Conservation (phyloP, 768 basidiomycete species). For the Suillus luteus region DNA sequence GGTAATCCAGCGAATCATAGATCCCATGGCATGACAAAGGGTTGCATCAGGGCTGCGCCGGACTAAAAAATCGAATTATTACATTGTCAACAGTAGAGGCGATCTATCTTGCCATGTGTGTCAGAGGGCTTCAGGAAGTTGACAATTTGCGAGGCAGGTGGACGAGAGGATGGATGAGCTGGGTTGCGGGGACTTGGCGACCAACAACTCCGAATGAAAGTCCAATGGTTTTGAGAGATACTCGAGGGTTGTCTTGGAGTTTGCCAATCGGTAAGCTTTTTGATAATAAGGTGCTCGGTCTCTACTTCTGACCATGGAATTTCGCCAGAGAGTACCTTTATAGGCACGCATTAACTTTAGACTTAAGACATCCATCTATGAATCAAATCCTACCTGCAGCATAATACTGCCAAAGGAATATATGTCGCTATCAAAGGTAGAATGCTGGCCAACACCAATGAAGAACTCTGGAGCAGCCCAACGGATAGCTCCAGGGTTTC, state of each 20-base stretch:
- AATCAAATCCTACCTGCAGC: slow-evolving; percentile 20
- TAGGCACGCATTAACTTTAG: not conserved
- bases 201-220: not conserved
- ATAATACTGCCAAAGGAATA: slow-evolving; percentile 33
- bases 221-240: not conserved
- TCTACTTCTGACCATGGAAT: not conserved
- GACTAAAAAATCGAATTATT: not conserved
- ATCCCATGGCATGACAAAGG: not conserved
- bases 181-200: not conserved
- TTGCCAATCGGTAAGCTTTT: not conserved
- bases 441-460: not conserved
- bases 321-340: not conserved
- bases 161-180: not conserved
- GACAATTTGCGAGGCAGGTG: not conserved
- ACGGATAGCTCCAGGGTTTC: slow-evolving; percentile 41
- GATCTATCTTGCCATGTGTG: not conserved
- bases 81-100: not conserved
- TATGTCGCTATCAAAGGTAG: slow-evolving; percentile 12
- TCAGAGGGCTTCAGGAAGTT: not conserved
- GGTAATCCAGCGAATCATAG: not conserved
- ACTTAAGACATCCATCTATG: not conserved
- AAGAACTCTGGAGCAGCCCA: slow-evolving; percentile 51
- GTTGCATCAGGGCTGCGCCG: not conserved
- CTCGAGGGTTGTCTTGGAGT: not conserved
- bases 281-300: not conserved